Base-by-base conservation (phyloP, 2,329 filamentous ascomycete genomes). In the Fusarium kyushuense region DNA sequence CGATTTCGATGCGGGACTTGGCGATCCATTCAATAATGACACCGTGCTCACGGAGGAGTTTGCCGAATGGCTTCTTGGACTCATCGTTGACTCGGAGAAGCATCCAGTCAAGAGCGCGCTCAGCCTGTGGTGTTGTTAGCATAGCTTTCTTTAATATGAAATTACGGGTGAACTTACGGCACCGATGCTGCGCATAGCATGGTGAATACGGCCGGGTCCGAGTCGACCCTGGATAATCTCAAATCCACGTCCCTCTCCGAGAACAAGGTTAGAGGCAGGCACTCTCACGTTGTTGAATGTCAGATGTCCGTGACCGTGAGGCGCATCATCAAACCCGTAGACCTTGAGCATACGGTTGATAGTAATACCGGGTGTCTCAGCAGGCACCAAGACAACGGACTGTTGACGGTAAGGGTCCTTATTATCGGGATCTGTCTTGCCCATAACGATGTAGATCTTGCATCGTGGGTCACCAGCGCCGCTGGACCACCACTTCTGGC, bases 401-500 rank as follows among this genome's bases (percentile, higher is more conserved):
- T 98, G 96, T 77, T 97, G 94, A 76, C 87, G 88, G 86, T 98
- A 97, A 23, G 89, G 83, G 78, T 94, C 90, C 68, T 85, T 81
- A 84, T 96, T 91, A 72, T 83, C 83, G 48, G 92, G 84, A 76
- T 96, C 92, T 14, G 88, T 91, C 86, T 98, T 97, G 81, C 93
- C 96, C 92, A 99, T 97, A 74, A 97, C 94, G 65, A 99, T 90
- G 83, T 97, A 98, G 78, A 99, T 84, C 79, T 92, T 87, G 85
- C 96, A 99, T 74, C 95, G 88, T 60, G 91, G 92, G 81, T 99
- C 96, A 60, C 96, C 96, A 19, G 94, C 94, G 70, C 96, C 96
- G 68, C 93, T 97, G 29, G 93, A 97, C 96, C 96, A 99, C 96
- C 96, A 99, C 93, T 99, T 99, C 88, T 95, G 74, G 58, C 96